phyloP scores from a whole-genome alignment of 345 rosid genomes.

The Abelmoschus esculentus region DNA sequence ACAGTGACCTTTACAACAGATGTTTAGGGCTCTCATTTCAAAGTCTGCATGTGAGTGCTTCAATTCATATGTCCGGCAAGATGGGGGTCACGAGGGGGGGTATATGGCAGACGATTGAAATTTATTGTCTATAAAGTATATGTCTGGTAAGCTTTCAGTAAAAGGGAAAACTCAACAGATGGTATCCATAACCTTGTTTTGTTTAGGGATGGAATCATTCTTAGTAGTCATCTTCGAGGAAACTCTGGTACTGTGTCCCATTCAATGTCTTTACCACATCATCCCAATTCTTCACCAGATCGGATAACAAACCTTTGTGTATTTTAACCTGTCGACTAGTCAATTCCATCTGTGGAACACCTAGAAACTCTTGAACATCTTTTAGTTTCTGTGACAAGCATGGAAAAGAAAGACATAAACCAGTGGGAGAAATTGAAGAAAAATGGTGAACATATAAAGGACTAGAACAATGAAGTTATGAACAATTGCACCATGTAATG shows the following conservation, averaged over 20 bases:
- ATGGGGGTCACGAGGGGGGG: neutral
- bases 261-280: slow-evolving; percentile 56
- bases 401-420: neutral
- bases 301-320: slow-evolving; percentile 69
- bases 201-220: neutral
- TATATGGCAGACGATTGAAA: neutral
- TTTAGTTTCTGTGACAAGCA: slow-evolving; percentile 50
- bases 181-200: slow-evolving; percentile 19
- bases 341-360: slow-evolving; percentile 53
- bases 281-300: slow-evolving; percentile 72
- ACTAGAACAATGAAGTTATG: neutral
- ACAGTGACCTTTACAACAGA: neutral
- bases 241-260: slow-evolving; percentile 59
- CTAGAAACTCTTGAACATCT: slow-evolving; percentile 67
- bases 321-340: slow-evolving; percentile 84
- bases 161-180: neutral
- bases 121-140: neutral
- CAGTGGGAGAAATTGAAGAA: neutral
- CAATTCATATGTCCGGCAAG: neutral
- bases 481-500: too few relatives aligned
- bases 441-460: neutral
- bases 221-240: slow-evolving; percentile 52
- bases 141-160: neutral
- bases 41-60: neutral
- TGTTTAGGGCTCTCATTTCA: neutral